Evolutionary conservation across 139 green algal species (phyloP), one percentile per base, ranked within the genome.

Genomic region (Coccomyxa sp.): DNA sequence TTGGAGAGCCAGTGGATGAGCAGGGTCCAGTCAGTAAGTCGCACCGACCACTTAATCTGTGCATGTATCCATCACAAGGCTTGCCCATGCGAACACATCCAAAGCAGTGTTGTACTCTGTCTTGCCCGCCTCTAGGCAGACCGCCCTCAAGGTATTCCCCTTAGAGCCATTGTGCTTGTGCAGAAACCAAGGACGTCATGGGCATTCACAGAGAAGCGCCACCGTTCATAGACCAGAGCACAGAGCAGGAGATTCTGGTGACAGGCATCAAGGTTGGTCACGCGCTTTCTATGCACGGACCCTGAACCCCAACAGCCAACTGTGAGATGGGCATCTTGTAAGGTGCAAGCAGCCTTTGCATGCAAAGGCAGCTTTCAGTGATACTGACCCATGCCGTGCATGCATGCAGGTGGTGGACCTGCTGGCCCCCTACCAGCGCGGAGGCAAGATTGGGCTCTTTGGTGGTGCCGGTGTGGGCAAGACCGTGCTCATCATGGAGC

Each of bases 401-500:
- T 36, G 27, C 35, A 34, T 16, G 18, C 79, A 98, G 94, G 95
- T 99, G 24, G 97, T 99, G 71, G 97, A 99, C 76, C 90, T 99
- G 82, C 89, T 99, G 76, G 97, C 97, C 9, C 97, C 97, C 36
- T 99, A 99, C 89, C 95, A 98, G 88, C 89, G 93, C 77, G 97
- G 97, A 86, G 97, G 97, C 71, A 99, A 99, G 91, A 99, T 99
- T 86, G 97, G 97, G 33, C 91, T 99, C 39, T 99, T 99, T 78
- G 97, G 97, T 29, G 97, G 97, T 79, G 96, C 96, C 34, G 97
- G 97, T 81, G 97, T 99, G 10, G 97, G 97, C 79, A 99, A 99
- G 93, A 99, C 97, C 1, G 97, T 99, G 89, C 92, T 99, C 18
- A 99, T 99, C 79, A 99, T 99, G 97, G 96, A 99, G 91, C 96